Evolutionary conservation across 768 basidiomycete species (phyloP).

Genomic region (Suillus americanus): DNA sequence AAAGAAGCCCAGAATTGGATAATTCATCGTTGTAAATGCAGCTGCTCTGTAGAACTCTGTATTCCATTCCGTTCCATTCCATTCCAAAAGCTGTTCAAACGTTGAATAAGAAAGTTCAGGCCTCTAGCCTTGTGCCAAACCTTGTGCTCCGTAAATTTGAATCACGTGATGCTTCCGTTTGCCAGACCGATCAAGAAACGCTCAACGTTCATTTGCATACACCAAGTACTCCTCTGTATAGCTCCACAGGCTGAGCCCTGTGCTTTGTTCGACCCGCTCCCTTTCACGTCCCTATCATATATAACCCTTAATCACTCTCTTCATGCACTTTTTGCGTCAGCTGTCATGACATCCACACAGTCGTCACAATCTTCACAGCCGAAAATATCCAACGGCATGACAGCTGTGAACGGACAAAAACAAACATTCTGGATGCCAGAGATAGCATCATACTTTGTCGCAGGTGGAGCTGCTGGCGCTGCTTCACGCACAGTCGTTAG

Average conservation of each 20-base stretch:
- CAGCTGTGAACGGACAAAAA: slow-evolving; percentile 21
- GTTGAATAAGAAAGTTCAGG: background rate
- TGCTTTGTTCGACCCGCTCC: slow-evolving; percentile 3
- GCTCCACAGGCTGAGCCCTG: slow-evolving; percentile 6
- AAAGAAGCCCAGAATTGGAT: slow-evolving; percentile 63
- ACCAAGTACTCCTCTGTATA: background rate
- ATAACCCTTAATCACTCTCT: slow-evolving; percentile 8
- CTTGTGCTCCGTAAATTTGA: background rate
- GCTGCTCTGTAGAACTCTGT: background rate
- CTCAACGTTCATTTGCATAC: background rate
- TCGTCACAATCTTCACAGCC: slow-evolving; percentile 11
- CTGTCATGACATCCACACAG: slow-evolving; percentile 7
- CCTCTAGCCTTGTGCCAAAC: background rate
- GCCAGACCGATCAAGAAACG: slow-evolving; percentile 6
- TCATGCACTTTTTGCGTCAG: slow-evolving; percentile 9
- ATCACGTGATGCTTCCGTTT: background rate
- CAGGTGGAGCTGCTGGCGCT: slow-evolving; percentile 55
- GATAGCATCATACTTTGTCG: slow-evolving; percentile 49
- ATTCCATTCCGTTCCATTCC: background rate
- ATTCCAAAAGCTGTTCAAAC: background rate
- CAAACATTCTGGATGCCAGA: slow-evolving; percentile 32
- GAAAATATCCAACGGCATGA: slow-evolving; percentile 21
- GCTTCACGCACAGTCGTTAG: slow-evolving; percentile 90
- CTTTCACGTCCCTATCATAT: slow-evolving; percentile 8
- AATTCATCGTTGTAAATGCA: background rate